Base-by-base conservation (phyloP, 352 stramenopile genomes). In the Phytopythium helicoides region DNA sequence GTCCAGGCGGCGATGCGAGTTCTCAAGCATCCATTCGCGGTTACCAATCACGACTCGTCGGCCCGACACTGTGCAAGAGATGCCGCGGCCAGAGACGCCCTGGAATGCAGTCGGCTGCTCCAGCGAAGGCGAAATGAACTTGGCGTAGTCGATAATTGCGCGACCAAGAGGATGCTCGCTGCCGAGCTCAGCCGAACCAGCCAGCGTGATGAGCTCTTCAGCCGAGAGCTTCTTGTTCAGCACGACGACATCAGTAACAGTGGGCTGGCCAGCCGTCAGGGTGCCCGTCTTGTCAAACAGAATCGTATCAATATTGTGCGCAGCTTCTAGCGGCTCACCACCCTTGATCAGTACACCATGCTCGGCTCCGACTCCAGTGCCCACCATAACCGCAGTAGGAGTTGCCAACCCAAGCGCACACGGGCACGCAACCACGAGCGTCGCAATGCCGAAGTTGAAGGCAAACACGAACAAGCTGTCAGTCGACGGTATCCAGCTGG, bases 271-370 rank as follows among this genome's bases (percentile, higher is more conserved):
- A 12, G 54, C 77, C 16, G 82, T 92, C 35, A 91, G 74, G 6
- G 82, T 92, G 5, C 82, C 82, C 1, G 82, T 92, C 62, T 92
- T 92, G 62, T 92, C 80, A 45, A 92, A 91, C 47, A 92, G 69
- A 16, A 92, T 68, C 14, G 70, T 72, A 58, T 89, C 68, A 36
- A 89, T 73, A 26, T 79, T 49, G 28, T 86, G 67, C 1, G 87
- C 67, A 12, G 73, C 79, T 53, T 95, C 85, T 3, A 95, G 51
- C 1, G 76, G 80, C 4, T 73, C 64, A 0, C 82, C 81, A 25
- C 85, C 76, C 22, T 94, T 94, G 55, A 93, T 89, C 10, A 94
- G 74, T 18, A 94, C 76, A 19, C 85, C 85, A 49, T 82, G 74
- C 35, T 87, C 77, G 6, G 84, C 87, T 7, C 84, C 84, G 53